These are phyloP conservation scores for Beta lomatogona DNA, from an alignment of 179 eudicot species.

Conservation along the genomic window DNA sequence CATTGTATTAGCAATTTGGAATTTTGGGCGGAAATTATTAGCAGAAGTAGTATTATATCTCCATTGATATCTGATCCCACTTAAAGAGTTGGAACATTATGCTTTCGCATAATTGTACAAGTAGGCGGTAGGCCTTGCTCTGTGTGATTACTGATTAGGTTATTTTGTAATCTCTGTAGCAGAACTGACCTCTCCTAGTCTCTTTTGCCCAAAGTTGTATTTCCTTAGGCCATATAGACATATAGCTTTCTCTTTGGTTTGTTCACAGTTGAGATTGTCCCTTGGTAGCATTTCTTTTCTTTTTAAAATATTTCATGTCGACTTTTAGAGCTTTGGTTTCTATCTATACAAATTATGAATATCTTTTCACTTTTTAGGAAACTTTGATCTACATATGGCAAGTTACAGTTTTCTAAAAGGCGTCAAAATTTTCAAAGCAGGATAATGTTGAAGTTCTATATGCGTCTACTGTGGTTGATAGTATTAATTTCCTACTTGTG, in stretches of 20 bases:
- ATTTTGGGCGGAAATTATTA: neutral
- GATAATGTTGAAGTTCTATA: neutral
- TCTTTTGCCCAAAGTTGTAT: neutral
- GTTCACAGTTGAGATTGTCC: neutral
- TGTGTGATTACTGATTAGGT: slow-evolving; percentile 6
- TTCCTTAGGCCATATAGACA: neutral
- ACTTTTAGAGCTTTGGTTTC: neutral
- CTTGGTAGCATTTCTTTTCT: neutral
- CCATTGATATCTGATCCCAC: neutral
- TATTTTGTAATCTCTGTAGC: neutral
- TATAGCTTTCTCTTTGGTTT: neutral
- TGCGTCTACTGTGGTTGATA: neutral
- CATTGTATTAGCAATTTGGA: neutral
- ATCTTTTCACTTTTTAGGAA: neutral
- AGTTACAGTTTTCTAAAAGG: neutral
- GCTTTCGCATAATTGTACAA: neutral
- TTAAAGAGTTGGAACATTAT: neutral
- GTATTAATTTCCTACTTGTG: neutral
- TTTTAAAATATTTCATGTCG: neutral
- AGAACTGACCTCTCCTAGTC: neutral
- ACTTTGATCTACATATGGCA: neutral
- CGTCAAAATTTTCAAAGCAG: neutral
- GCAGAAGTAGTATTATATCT: neutral
- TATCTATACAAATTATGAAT: too few species aligned
- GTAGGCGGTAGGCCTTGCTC: neutral